phyloP scores from a whole-genome alignment of 75 land plant genomes.

The Selaginella moellendorffii region DNA sequence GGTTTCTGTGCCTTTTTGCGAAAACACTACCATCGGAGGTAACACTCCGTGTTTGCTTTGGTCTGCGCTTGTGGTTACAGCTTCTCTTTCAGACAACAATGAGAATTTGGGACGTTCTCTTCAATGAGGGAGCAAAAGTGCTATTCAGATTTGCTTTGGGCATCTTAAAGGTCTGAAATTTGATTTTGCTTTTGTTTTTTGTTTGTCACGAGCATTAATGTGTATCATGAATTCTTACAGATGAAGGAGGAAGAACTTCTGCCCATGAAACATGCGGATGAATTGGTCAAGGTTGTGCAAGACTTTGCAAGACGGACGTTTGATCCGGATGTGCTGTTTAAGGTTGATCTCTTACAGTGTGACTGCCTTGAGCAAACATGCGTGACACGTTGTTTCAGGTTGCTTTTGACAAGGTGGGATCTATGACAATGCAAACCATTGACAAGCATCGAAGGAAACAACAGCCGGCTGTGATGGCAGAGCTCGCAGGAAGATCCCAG shows the following conservation, averaged over 20 bases:
- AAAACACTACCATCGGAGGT: conserved; percentile 98
- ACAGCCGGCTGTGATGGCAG: conserved; percentile 58
- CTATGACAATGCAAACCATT: no score
- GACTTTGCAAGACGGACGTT: conserved; percentile 44
- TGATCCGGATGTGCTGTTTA: conserved; percentile 81
- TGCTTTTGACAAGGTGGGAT: no score
- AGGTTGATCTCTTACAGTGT: no score
- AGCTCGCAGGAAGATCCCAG: conserved; percentile 27
- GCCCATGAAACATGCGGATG: conserved; percentile 45
- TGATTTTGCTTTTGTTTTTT: no score
- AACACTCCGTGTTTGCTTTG: no score
- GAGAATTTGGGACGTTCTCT: no score
- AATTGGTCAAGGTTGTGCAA: conserved; percentile 56
- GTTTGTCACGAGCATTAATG: no score
- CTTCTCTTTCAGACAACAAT: conserved; percentile 82
- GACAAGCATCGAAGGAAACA: no score
- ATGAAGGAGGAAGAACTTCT: conserved; percentile 84
- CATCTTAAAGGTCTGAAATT: conserved; percentile 68
- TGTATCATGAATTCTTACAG: conserved; percentile 37
- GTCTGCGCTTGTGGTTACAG: no score
- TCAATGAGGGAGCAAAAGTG: conserved; percentile 80
- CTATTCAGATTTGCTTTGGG: conserved; percentile 76
- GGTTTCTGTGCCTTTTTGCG: conserved; percentile 93
- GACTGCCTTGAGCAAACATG: no score
- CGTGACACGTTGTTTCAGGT: no score